Conservation (phyloP, 2,329 filamentous ascomycete genomes). For the Xylaria sp. region DNA sequence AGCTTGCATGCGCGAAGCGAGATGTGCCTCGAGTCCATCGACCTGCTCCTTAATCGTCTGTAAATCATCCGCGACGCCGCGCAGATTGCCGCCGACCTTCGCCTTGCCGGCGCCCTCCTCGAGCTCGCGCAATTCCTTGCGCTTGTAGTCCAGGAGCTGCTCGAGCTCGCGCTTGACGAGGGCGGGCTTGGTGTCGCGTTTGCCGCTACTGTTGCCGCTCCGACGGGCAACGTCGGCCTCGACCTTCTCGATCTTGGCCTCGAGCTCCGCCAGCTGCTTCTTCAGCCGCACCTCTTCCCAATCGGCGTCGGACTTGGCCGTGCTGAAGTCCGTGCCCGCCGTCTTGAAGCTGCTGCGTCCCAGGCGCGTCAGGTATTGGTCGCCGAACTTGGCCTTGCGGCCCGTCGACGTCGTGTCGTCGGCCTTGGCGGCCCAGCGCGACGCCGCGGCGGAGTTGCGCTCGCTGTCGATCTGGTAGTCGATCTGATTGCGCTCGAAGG, state of each 20-base stretch:
- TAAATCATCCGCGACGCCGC: conserved; percentile 78
- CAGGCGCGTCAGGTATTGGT: conserved; percentile 88
- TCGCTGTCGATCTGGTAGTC: conserved; percentile 88
- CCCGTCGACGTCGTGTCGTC: conserved; percentile 79
- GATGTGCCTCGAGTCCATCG: conserved; percentile 78
- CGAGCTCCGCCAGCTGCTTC: conserved; percentile 84
- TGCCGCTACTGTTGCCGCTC: conserved; percentile 45
- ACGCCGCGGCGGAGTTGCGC: conserved; percentile 54
- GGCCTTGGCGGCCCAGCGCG: conserved; percentile 72
- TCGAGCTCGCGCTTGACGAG: conserved; percentile 92
- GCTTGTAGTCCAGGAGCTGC: conserved; percentile 91
- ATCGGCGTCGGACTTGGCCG: conserved; percentile 73
- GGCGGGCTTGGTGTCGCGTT: conserved; percentile 75
- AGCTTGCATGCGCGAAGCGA: conserved; percentile 68
- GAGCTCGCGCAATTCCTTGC: conserved; percentile 68
- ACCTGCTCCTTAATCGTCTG: conserved; percentile 90
- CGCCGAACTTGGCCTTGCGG: conserved; percentile 93
- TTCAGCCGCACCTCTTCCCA: conserved; percentile 97
- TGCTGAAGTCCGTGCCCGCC: conserved; percentile 83
- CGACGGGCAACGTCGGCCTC: conserved; percentile 64
- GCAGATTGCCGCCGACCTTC: conserved; percentile 65
- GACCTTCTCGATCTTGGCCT: conserved; percentile 79
- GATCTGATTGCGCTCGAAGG: conserved; percentile 93
- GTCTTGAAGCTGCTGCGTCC: conserved; percentile 78
- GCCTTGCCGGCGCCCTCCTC: conserved; percentile 66